Evolutionary conservation across 2,329 filamentous ascomycete genomes (phyloP).

Genomic region (Claviceps fusiformis): DNA sequence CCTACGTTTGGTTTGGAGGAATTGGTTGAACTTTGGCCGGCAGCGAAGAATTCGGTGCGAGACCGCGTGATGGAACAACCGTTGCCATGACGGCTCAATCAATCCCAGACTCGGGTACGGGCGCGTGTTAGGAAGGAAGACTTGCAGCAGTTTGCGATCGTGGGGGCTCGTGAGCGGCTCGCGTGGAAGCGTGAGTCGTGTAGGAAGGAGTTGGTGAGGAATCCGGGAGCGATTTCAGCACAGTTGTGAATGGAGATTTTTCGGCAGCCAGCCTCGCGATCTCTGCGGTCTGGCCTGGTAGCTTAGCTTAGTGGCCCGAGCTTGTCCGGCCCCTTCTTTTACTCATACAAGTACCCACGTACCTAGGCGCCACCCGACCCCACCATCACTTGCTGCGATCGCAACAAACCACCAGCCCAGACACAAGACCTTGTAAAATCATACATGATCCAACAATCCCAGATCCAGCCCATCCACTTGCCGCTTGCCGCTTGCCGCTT

Average conservation of each 20-base stretch:
- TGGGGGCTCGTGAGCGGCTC: not conserved
- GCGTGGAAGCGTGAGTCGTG: not conserved
- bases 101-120: not conserved
- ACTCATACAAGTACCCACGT: not conserved
- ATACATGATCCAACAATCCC: not conserved
- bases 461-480: not conserved
- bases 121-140: not conserved
- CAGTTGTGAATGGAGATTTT: slow-evolving; percentile 2
- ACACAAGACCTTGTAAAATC: not conserved
- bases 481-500: slow-evolving; percentile 31
- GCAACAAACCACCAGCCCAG: not conserved
- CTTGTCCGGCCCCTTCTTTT: not conserved
- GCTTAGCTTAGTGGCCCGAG: not conserved
- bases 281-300: not conserved
- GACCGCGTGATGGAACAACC: slow-evolving; percentile 25
- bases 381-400: slow-evolving; percentile 1
- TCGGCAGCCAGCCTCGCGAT: slow-evolving; percentile 1
- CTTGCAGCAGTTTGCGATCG: not conserved
- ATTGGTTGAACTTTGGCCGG: slow-evolving; percentile 39
- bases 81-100: slow-evolving; percentile 18
- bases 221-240: not conserved
- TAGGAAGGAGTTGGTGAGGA: not conserved
- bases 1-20: slow-evolving; percentile 65
- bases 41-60: slow-evolving; percentile 27
- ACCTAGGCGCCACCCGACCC: not conserved